Evolutionary conservation across 176 grass and related monocot species (phyloP), one percentile per base, ranked within the genome.

Genomic region (Poa pratensis): DNA sequence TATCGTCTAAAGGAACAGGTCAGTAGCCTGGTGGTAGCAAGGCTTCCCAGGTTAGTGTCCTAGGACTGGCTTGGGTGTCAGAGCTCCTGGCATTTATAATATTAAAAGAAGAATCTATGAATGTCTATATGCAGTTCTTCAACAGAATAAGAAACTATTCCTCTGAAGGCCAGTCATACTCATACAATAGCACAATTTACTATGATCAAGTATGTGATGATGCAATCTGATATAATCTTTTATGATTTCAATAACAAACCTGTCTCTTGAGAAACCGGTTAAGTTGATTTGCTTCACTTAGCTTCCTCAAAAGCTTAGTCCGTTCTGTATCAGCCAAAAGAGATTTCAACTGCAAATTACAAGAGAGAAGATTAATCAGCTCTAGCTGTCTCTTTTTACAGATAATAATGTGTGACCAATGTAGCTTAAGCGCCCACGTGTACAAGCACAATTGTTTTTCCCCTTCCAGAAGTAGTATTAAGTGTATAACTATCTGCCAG

Each of bases 211-310:
- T 45, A 81, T 71, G 13, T 67, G 78, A 73, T 22, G 11, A 77
- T 58, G 16, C 32, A 82, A 26, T 72, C 28, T 27, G 13, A 28
- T 70, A 40, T 26, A 45, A 5, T 39, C 17, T 75, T 43, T 59
- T 17, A 75, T 23, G 37, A 76, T 76, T 53, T 71, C 27, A 59
- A 49, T 46, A 83, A 71, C 18, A 77, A 80, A 98, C 93, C 96
- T 94, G 91, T 90, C 96, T 91, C 82, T 95, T 95, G 78, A 98
- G 86, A n/a, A 92, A 98, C 22, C 96, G 79, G 69, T 91, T 98
- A 58, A 91, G 92, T 80, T 94, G 93, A 92, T 98, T 98, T 80
- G 96, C 96, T 95, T 94, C 96, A 43, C 96, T 98, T 51, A 98
- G 93, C 91, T 95, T 98, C 77, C 76, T 92, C 60, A 89, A 80